Percentiles rank a stretch among this genome's conserved stretches.
Evolutionary conservation across 169 alveolate genomes (phyloP).

Genomic region (Plasmodium vivax): DNA sequence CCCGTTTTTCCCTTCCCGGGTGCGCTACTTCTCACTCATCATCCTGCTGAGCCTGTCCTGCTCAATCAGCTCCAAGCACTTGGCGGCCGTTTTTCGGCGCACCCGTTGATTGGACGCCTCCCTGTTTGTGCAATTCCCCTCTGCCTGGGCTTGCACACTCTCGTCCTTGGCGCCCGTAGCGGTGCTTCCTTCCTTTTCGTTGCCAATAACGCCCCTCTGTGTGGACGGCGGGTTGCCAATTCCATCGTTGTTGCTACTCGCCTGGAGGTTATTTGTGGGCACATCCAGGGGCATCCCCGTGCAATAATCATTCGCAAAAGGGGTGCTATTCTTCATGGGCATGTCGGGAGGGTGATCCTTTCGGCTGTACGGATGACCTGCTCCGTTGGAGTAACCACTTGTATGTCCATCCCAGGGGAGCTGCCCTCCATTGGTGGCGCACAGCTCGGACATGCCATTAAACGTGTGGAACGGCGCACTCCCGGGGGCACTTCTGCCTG

Average conservation of each 20-base stretch:
- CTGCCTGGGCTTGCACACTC: neutral
- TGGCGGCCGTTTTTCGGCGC: conserved; percentile 72
- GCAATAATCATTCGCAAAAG: conserved; percentile 2
- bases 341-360: neutral
- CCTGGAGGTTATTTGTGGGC: neutral
- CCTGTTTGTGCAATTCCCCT: neutral
- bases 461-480: neutral
- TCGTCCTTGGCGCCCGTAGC: neutral
- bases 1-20: neutral
- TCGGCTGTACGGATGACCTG: neutral
- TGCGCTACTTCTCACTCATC: conserved; percentile 22
- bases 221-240: neutral
- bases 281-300: neutral
- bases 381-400: conserved; percentile 5
- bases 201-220: neutral
- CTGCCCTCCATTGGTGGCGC: neutral
- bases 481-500: neutral
- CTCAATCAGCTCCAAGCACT: conserved; percentile 67
- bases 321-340: neutral
- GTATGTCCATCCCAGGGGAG: neutral
- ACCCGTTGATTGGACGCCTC: conserved; percentile 59
- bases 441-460: neutral
- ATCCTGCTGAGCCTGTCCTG: conserved; percentile 49
- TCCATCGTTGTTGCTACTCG: neutral
- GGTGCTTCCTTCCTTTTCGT: conserved; percentile 11